A percentile compares a stretch with the other conserved stretches of the same genome.
These are phyloP conservation scores for Sanghuangporus weigelae DNA, from an alignment of 1,284 basidiomycete species.

Conservation along the genomic window DNA sequence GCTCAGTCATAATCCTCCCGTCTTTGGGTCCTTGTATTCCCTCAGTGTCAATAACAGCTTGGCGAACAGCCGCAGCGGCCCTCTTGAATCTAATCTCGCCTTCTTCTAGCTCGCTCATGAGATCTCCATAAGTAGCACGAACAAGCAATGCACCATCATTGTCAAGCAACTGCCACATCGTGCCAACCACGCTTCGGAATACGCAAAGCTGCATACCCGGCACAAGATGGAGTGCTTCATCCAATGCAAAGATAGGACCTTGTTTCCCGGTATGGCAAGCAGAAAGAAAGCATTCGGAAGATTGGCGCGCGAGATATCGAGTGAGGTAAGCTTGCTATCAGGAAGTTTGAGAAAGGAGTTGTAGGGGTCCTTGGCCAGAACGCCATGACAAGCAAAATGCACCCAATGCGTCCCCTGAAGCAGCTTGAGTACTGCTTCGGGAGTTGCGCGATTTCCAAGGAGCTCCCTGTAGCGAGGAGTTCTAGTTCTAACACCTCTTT, in stretches of 20 bases:
- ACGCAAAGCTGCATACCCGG: constrained; percentile 31
- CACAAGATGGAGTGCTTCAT: constrained; percentile 33
- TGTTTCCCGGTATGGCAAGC: constrained; percentile 26
- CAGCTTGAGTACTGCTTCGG: neutral
- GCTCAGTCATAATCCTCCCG: neutral
- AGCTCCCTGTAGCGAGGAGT: neutral
- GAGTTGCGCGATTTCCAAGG: neutral
- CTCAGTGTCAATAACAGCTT: neutral
- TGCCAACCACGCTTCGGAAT: constrained; percentile 33
- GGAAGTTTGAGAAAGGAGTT: neutral
- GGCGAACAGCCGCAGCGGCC: neutral
- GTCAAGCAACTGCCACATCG: constrained; percentile 33
- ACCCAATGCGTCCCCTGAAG: neutral
- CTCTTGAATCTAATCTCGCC: neutral
- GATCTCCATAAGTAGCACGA: neutral
- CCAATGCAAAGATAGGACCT: constrained; percentile 15
- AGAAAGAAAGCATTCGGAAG: constrained; percentile 29
- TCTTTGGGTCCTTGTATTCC: neutral
- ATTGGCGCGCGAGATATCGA: constrained; percentile 25
- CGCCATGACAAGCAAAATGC: neutral
- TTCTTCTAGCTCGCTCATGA: neutral
- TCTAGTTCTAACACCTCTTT: neutral
- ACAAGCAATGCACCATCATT: constrained; percentile 18
- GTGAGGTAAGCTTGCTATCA: constrained; percentile 18
- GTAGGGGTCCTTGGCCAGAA: neutral